A percentile compares a stretch with the other conserved stretches of the same genome.
These are phyloP conservation scores for Lolium perenne DNA, from an alignment of 176 grass and related monocot genomes.

Conservation along the genomic window DNA sequence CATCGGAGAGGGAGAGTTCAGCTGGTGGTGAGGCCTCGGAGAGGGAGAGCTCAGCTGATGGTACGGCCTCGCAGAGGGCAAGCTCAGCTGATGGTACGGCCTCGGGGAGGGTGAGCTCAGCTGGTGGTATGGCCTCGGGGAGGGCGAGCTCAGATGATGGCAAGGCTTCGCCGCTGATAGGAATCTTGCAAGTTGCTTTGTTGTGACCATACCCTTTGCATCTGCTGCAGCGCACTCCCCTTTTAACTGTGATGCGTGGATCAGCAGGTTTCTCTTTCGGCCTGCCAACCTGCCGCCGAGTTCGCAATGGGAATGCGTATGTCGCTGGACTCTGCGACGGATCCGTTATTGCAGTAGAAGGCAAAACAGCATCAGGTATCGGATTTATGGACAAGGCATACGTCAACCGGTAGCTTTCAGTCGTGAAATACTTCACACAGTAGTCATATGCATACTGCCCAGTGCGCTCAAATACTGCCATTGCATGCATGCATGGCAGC, in stretches of 20 bases:
- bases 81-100: constrained; percentile 11
- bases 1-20: constrained; percentile 34
- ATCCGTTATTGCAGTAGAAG: constrained; percentile 46
- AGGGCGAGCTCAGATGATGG: constrained; percentile 27
- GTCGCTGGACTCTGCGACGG: constrained; percentile 50
- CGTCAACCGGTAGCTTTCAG: constrained; percentile 66
- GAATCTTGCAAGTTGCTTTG: constrained; percentile 88
- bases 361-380: constrained; percentile 74
- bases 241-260: constrained; percentile 80
- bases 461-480: constrained; percentile 69
- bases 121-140: neutral
- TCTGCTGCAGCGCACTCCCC: constrained; percentile 77
- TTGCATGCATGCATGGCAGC: constrained; percentile 86
- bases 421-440: constrained; percentile 76
- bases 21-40: constrained; percentile 12
- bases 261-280: constrained; percentile 90
- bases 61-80: neutral
- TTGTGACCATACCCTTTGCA: constrained; percentile 91
- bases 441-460: constrained; percentile 74
- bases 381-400: constrained; percentile 84
- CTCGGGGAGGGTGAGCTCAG: constrained; percentile 6
- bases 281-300: constrained; percentile 74
- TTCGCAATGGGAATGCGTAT: constrained; percentile 53
- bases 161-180: constrained; percentile 42
- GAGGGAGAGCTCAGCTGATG: neutral